These are phyloP conservation scores for Hemileia vastatrix DNA, from an alignment of 1,284 basidiomycete genomes.

Conservation along the genomic window DNA sequence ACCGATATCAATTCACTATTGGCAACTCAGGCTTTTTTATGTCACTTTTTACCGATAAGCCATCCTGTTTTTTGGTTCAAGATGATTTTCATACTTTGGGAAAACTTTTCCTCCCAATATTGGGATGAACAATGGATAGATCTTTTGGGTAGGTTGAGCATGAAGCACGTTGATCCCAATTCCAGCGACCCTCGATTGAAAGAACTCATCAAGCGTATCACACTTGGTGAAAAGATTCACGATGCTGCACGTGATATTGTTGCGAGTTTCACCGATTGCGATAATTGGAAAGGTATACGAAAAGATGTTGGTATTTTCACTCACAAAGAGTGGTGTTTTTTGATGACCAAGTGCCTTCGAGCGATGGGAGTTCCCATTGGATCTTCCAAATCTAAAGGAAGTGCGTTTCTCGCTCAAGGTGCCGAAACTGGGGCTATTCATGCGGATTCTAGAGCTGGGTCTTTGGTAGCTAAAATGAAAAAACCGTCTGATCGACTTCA, in stretches of 20 bases:
- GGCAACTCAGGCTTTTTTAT: conserved; percentile 67
- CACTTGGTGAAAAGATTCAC: conserved; percentile 6
- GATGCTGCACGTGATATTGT: conserved; percentile 46
- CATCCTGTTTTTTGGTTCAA: conserved; percentile 62
- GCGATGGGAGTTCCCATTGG: conserved; percentile 56
- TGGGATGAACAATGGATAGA: conserved; percentile 73
- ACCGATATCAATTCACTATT: conserved; percentile 63
- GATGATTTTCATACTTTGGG: conserved; percentile 68
- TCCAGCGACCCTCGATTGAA: conserved; percentile 50
- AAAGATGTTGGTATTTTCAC: conserved; percentile 81
- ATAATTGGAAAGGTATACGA: conserved; percentile 46
- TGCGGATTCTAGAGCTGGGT: conserved; percentile 52
- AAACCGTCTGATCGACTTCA: conserved; percentile 61
- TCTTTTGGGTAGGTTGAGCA: conserved; percentile 62
- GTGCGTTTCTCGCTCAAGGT: conserved; percentile 57
- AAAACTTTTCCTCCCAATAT: conserved; percentile 52
- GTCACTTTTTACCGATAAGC: conserved; percentile 68
- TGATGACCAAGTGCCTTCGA: conserved; percentile 76
- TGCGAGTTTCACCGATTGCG: conserved; percentile 20
- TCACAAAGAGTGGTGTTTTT: conserved; percentile 68
- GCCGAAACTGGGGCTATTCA: conserved; percentile 50
- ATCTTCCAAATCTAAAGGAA: conserved; percentile 47
- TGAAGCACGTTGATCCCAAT: conserved; percentile 62
- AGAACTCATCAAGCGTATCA: conserved; percentile 46
- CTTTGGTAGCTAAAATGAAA: conserved; percentile 64